Evolutionary conservation across 1,284 basidiomycete genomes (phyloP).

Genomic region (Meripilus lineatus): DNA sequence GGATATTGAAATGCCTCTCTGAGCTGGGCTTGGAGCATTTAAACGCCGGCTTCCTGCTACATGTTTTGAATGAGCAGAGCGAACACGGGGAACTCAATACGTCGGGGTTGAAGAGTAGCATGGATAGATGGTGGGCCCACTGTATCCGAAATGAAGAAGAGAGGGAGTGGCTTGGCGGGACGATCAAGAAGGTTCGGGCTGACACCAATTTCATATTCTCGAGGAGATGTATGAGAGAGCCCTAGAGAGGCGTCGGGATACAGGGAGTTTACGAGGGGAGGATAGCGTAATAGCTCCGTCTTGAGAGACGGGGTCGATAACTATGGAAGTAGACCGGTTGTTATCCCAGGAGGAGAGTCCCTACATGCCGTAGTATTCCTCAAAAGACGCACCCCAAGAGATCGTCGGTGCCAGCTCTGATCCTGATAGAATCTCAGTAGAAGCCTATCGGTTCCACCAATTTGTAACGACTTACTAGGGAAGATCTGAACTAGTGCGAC

Average conservation of each 20-base stretch:
- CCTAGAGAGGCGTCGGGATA: constrained; percentile 35
- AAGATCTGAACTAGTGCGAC: too few species aligned
- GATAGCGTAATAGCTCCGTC: neutral
- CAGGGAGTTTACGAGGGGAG: constrained; percentile 17
- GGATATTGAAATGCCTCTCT: constrained; percentile 72
- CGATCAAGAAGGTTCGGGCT: constrained; percentile 44
- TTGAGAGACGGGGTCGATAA: too few species aligned
- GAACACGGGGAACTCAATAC: constrained; percentile 49
- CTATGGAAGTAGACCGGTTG: too few species aligned
- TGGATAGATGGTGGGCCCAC: constrained; percentile 77
- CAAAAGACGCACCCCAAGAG: too few species aligned
- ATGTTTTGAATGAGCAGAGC: constrained; percentile 67
- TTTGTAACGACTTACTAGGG: too few species aligned
- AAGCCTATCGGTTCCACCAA: too few species aligned
- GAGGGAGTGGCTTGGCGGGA: constrained; percentile 45
- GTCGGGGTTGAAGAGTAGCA: constrained; percentile 46
- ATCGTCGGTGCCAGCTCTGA: too few species aligned
- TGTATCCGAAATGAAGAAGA: constrained; percentile 61
- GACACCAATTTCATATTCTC: constrained; percentile 43
- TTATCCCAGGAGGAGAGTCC: too few species aligned
- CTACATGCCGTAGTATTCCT: too few species aligned
- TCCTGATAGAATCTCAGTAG: too few species aligned
- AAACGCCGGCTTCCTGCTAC: constrained; percentile 63
- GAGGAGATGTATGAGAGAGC: constrained; percentile 48
- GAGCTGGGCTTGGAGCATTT: constrained; percentile 60